A percentile compares a stretch with the other conserved stretches of the same genome.
Evolutionary conservation across 2,329 filamentous ascomycete species (phyloP).

Genomic region (Arthrobotrys musiformis): DNA sequence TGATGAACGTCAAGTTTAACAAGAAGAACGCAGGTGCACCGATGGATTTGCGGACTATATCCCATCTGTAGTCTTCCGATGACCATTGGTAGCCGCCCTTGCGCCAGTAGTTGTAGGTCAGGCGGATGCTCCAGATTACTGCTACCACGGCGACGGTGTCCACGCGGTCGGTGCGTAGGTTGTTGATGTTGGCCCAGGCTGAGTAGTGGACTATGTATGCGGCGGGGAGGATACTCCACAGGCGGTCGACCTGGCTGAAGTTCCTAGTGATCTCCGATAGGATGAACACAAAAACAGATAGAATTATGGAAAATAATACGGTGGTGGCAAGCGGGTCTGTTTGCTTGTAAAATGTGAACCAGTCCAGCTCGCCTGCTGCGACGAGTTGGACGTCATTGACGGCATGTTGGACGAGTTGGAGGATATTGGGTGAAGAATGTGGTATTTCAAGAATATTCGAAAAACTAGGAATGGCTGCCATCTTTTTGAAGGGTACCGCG

Average conservation of each 20-base stretch:
- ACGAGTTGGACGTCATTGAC: conserved; percentile 15
- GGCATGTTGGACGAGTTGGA: conserved; percentile 12
- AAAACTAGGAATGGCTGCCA: conserved; percentile 36
- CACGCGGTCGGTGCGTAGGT: conserved; percentile 75
- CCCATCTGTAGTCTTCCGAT: conserved; percentile 94
- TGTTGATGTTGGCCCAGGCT: conserved; percentile 81
- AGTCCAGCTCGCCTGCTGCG: conserved; percentile 19
- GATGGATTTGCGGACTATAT: conserved; percentile 72
- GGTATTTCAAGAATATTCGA: conserved; percentile 21
- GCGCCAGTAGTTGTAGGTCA: conserved; percentile 97
- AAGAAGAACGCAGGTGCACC: conserved; percentile 77
- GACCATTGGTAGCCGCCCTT: conserved; percentile 90
- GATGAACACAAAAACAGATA: conserved; percentile 78
- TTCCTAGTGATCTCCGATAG: conserved; percentile 88
- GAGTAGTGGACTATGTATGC: conserved; percentile 87
- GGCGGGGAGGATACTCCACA: conserved; percentile 90
- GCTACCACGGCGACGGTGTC: conserved; percentile 78
- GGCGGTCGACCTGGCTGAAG: conserved; percentile 94
- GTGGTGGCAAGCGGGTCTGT: conserved; percentile 88
- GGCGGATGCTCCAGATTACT: conserved; percentile 68
- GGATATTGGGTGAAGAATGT: conserved; percentile 25
- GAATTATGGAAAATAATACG: conserved; percentile 75
- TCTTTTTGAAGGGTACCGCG: neutral
- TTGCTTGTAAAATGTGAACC: conserved; percentile 37
- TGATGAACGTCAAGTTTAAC: conserved; percentile 91